A percentile compares a stretch with the other conserved stretches of the same genome.
Conservation (phyloP, 768 basidiomycete genomes). For the Sarcodon sp. region DNA sequence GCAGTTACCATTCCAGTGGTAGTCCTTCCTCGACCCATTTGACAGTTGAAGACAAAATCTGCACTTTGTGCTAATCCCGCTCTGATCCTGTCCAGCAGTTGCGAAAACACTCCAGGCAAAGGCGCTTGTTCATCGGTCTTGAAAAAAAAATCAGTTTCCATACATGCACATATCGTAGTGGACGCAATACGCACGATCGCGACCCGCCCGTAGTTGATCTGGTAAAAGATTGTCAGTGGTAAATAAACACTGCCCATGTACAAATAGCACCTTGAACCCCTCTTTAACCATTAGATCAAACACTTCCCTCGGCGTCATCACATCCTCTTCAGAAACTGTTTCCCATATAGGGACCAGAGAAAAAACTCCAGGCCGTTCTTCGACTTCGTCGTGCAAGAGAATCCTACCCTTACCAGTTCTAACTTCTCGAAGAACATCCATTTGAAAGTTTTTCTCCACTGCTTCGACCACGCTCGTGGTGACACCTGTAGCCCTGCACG, state of each 20-base stretch:
- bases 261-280: slow-evolving; percentile 49
- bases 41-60: slow-evolving; percentile 92
- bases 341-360: slow-evolving; percentile 95
- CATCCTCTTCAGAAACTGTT: slow-evolving; percentile 64
- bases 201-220: slow-evolving; percentile 83
- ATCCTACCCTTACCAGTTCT: slow-evolving; percentile 59
- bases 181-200: slow-evolving; percentile 50
- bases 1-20: slow-evolving; percentile 96
- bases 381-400: slow-evolving; percentile 90
- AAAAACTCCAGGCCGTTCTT: slow-evolving; percentile 83
- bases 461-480: slow-evolving; percentile 81
- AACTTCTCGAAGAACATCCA: slow-evolving; percentile 80
- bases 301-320: slow-evolving; percentile 80
- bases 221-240: neutral
- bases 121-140: slow-evolving; percentile 97
- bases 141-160: neutral
- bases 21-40: slow-evolving; percentile 87
- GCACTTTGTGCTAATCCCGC: slow-evolving; percentile 42
- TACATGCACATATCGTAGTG: neutral
- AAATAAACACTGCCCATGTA: slow-evolving; percentile 3
- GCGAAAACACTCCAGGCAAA: slow-evolving; percentile 72
- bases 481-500: slow-evolving; percentile 77
- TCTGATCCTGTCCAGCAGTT: slow-evolving; percentile 65
- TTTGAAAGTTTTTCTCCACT: slow-evolving; percentile 84
- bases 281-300: slow-evolving; percentile 64